These are phyloP conservation scores for Acanthamoeba rhysodes DNA, from an alignment of 208 protist species.

Conservation along the genomic window DNA sequence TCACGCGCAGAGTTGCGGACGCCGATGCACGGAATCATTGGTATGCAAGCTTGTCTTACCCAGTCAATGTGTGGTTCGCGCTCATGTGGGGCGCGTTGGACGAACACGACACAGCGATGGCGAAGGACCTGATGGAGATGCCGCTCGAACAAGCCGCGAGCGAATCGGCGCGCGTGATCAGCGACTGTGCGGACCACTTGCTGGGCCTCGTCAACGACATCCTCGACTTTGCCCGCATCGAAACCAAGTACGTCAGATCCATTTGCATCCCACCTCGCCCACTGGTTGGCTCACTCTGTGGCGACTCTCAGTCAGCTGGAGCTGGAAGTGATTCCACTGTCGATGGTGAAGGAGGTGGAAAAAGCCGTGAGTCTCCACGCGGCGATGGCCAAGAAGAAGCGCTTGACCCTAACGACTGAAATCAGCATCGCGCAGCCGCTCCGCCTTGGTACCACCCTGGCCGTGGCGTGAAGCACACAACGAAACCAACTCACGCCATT, in stretches of 20 bases:
- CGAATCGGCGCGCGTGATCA: constrained; percentile 20
- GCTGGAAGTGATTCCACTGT: not conserved
- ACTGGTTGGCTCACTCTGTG: too few relatives aligned
- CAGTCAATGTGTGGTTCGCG: too few relatives aligned
- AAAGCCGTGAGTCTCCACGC: not conserved
- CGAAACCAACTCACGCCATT: not conserved
- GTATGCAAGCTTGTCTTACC: not conserved
- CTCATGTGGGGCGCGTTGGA: too few relatives aligned
- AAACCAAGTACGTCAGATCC: not conserved
- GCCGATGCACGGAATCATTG: constrained; percentile 36
- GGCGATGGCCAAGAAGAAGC: constrained; percentile 9
- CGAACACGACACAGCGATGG: not conserved
- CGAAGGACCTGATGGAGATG: constrained; percentile 36
- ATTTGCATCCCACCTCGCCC: not conserved
- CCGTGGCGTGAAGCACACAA: too few relatives aligned
- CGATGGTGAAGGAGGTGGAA: not conserved
- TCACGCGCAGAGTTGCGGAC: not conserved
- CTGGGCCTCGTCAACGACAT: constrained; percentile 49
- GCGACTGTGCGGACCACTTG: constrained; percentile 50
- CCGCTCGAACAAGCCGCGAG: not conserved
- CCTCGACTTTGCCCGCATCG: constrained; percentile 40
- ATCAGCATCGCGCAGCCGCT: not conserved
- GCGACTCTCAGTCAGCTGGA: not conserved
- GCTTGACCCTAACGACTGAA: not conserved
- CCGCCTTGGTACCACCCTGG: not conserved